A percentile compares a stretch with the other conserved stretches of the same genome.
phyloP scores from a whole-genome alignment of 2,329 filamentous ascomycete genomes.

The Xylaria sp. region DNA sequence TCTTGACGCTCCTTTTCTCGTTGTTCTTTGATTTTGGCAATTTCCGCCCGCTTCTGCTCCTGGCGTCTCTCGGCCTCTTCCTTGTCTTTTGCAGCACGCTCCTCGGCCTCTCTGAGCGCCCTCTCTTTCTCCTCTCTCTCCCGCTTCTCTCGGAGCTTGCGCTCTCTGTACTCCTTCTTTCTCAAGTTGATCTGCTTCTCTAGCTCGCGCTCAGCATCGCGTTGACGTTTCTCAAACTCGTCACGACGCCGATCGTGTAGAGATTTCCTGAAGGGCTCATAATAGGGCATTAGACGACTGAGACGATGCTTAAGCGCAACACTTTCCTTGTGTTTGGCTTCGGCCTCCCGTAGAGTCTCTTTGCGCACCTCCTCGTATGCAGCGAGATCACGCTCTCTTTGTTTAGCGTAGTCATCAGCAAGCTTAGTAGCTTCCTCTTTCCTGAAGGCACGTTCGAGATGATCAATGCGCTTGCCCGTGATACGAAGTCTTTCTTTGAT shows the following conservation, averaged over 20 bases:
- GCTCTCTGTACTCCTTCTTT: constrained; percentile 86
- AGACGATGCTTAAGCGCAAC: constrained; percentile 94
- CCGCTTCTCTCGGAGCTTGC: constrained; percentile 79
- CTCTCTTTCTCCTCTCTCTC: constrained; percentile 86
- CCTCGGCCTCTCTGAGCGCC: constrained; percentile 80
- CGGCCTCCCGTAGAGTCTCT: constrained; percentile 78
- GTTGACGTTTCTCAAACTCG: constrained; percentile 93
- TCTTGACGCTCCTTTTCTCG: constrained; percentile 73
- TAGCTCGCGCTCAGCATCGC: constrained; percentile 88
- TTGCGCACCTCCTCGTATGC: constrained; percentile 80
- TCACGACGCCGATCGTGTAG: constrained; percentile 88
- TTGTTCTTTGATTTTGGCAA: constrained; percentile 70
- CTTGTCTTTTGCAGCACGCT: constrained; percentile 79
- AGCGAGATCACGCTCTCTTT: constrained; percentile 77
- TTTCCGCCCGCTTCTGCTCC: constrained; percentile 76
- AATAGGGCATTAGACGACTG: constrained; percentile 79
- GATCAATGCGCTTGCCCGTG: constrained; percentile 94
- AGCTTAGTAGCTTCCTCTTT: constrained; percentile 96
- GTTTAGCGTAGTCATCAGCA: constrained; percentile 80
- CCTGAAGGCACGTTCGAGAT: constrained; percentile 94
- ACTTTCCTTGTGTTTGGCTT: constrained; percentile 89
- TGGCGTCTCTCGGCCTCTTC: constrained; percentile 82
- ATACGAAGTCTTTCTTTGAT: constrained; percentile 89
- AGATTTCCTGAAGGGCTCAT: constrained; percentile 81
- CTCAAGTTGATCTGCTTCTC: constrained; percentile 89